A percentile compares a stretch with the other conserved stretches of the same genome.
Evolutionary conservation across 495 filamentous ascomycete genomes (phyloP).

Genomic region (Hypoxylon perforatum): DNA sequence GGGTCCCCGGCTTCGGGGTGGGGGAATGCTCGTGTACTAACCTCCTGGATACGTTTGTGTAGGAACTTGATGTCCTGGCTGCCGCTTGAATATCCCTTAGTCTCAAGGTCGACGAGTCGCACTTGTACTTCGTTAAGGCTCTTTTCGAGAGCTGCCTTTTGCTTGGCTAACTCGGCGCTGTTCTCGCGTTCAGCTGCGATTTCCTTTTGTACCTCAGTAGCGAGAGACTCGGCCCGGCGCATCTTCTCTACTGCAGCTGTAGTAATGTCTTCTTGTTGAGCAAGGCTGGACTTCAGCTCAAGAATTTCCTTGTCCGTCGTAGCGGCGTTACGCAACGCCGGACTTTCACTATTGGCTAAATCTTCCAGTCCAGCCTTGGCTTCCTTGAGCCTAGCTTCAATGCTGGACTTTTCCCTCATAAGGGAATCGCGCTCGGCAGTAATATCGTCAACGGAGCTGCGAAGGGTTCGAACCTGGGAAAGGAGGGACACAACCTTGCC

Average conservation of each 20-base stretch:
- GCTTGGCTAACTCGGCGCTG: constrained; percentile 86
- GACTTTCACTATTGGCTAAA: constrained; percentile 84
- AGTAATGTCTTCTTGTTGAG: constrained; percentile 93
- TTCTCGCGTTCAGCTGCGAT: constrained; percentile 89
- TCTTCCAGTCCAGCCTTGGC: constrained; percentile 93
- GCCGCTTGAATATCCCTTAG: constrained; percentile 92
- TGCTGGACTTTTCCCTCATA: constrained; percentile 86
- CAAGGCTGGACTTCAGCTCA: constrained; percentile 87
- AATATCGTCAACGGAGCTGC: constrained; percentile 86
- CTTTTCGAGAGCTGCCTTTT: constrained; percentile 92
- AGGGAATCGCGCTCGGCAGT: constrained; percentile 86
- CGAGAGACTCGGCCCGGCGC: constrained; percentile 92
- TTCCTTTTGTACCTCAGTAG: constrained; percentile 92
- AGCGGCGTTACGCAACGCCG: constrained; percentile 91
- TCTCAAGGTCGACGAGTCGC: constrained; percentile 90
- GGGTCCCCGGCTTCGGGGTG: constrained; percentile 20
- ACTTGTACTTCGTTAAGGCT: constrained; percentile 90
- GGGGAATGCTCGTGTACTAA: constrained; percentile 56
- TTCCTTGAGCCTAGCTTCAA: constrained; percentile 88
- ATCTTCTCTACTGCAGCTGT: constrained; percentile 96
- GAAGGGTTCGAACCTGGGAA: constrained; percentile 88
- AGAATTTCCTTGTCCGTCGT: constrained; percentile 89
- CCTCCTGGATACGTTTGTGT: constrained; percentile 95
- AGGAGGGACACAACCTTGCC: constrained; percentile 88
- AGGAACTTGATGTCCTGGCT: constrained; percentile 96